Base-by-base conservation (phyloP, 148 eudicot species). In the Cornus florida region DNA sequence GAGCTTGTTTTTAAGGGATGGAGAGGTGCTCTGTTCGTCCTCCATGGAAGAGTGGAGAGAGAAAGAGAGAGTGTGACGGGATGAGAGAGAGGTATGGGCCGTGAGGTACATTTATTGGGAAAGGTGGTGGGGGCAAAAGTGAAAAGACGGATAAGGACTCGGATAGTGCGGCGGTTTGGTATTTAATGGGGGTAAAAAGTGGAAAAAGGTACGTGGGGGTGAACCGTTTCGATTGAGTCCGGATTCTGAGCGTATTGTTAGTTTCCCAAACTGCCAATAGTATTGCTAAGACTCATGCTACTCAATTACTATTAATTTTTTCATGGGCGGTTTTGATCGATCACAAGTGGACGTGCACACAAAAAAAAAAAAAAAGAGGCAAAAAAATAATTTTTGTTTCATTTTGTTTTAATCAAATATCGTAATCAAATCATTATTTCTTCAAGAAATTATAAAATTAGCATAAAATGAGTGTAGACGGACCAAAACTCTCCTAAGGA, bases 1-100 rank as follows among this genome's bases (percentile, higher is more conserved):
- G 31, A 87, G 79, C 19, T 80, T 80, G 80, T 67, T 59, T 77
- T 77, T 87, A 0, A 85, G 74, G 69, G 90, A 83, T 6, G 74
- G 73, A 4, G 83, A 57, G 67, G 82, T 78, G 80, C 39, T 41
- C 39, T 43, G 78, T 43, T 66, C 71, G 24, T 72, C 83, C 11
- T 82, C 84, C 84, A 85, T 81, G 38, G 7, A 13, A 41, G 48
- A 43, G 6, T 39, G 43, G 7, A 7, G 68, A 32, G 68, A 74
- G 24, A 35, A 32, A 35, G 32, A 17, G 69, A 66, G 12, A 1
- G 32, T 19, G 48, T 31, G 77, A 74, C 57, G 9, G 50, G 28
- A 24, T 20, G 72, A 32, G 72, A 39, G 10, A 9, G 48, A 9
- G 50, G 20, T 19, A 7, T 13, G 20, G 24, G 66, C 20, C 24